These are phyloP conservation scores for Stephania japonica DNA, from an alignment of 164 flowering plant species.

Conservation along the genomic window DNA sequence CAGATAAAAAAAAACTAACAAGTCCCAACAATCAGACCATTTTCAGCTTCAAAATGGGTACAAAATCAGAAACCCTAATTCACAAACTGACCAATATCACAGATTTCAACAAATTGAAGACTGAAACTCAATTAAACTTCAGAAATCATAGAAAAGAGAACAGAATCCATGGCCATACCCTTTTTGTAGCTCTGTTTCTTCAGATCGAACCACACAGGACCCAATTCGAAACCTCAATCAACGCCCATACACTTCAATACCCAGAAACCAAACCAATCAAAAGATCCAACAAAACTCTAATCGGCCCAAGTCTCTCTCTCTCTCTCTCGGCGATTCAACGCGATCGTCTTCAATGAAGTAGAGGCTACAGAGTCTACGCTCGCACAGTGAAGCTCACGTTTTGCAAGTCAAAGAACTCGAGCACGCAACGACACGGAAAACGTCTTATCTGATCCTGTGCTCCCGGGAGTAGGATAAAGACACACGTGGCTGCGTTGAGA, in stretches of 20 bases:
- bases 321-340: neutral
- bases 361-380: neutral
- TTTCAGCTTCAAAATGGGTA: neutral
- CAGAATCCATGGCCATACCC: neutral
- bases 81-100: neutral
- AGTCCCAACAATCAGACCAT: neutral
- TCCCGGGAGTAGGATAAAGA: neutral
- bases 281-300: neutral
- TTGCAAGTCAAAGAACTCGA: neutral
- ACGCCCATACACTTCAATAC: neutral
- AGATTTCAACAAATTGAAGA: neutral
- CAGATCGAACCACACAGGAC: neutral
- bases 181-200: neutral
- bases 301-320: neutral
- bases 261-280: neutral
- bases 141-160: neutral
- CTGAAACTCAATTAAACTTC: neutral
- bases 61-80: slow-evolving; percentile 1
- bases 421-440: neutral
- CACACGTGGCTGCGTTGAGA: neutral
- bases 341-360: neutral
- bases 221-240: neutral
- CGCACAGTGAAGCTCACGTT: neutral
- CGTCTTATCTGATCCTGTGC: no score
- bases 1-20: neutral